Conservation (phyloP, 345 rosid genomes). For the Chamaenerion angustifolium region DNA sequence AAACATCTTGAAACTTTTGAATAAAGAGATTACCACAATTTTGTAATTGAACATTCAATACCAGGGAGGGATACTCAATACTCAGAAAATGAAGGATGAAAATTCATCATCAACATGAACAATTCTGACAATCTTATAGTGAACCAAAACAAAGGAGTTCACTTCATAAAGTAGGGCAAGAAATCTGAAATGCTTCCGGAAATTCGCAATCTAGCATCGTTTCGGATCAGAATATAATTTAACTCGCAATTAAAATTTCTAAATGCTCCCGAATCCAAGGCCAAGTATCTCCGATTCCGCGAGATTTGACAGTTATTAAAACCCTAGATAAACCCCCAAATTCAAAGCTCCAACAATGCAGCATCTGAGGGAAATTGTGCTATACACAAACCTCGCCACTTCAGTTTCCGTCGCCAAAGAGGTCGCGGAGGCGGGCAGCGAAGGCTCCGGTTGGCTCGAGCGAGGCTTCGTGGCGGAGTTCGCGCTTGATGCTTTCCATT, state of each 20-base stretch:
- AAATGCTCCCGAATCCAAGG: neutral
- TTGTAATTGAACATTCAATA: too few relatives aligned
- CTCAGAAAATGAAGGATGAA: too few relatives aligned
- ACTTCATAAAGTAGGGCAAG: too few relatives aligned
- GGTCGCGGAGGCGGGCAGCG: constrained; percentile 60
- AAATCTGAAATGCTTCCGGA: too few relatives aligned
- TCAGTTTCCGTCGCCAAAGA: constrained; percentile 44
- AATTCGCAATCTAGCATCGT: neutral
- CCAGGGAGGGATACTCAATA: too few relatives aligned
- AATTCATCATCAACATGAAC: neutral
- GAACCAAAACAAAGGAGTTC: too few relatives aligned
- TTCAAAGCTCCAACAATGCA: too few relatives aligned
- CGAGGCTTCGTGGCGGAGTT: constrained; percentile 62
- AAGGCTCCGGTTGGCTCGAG: constrained; percentile 58
- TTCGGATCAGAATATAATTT: neutral
- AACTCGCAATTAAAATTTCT: neutral
- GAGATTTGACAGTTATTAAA: neutral
- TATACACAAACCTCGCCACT: neutral
- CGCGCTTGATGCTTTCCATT: constrained; percentile 39
- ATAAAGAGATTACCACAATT: too few relatives aligned
- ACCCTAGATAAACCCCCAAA: neutral
- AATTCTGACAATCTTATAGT: too few relatives aligned
- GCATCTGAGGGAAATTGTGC: neutral
- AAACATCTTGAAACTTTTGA: too few relatives aligned
- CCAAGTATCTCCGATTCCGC: neutral